Base-by-base conservation (phyloP, 208 protist genomes). In the Wallacemonas rigidus region DNA sequence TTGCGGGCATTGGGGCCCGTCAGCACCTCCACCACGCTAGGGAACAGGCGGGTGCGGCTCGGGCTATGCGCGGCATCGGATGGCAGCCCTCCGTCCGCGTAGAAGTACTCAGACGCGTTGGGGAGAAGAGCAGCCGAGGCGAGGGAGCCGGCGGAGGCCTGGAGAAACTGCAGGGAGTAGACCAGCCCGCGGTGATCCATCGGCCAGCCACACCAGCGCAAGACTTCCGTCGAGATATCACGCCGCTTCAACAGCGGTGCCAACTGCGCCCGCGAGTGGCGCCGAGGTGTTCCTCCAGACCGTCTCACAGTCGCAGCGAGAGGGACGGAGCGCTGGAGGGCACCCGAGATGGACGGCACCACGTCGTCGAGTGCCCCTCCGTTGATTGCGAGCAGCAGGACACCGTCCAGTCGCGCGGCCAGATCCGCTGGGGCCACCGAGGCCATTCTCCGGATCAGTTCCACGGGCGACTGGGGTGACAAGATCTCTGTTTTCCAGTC, bases 161-260 rank as follows among this genome's bases (percentile, higher is more conserved):
- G 72, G 65, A 95, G 48, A 36, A 95, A 85, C 67, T 93, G 87
- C n/a, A 80, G 56, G 15, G 82, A 75, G 68, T 92, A 95, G n/a
- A 95, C 90, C 7, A 95, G 79, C 17, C 83, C 85, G 9, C 87
- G 85, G 74, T 95, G 90, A 50, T 85, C 88, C 64, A 91, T 83
- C 14, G 90, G 48, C 15, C 79, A 67, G 9, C 86, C 87, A 65
- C 86, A 90, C 38, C 77, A 84, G 0, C 90, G 90, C 65, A 95
- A 63, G 68, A 77, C 82, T 57, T 95, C 85, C 6, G 87, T 93
- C 11, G 77, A 90, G 3, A 93, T 8, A 75, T 93, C 90, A 39
- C 87, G 79, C 3, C 85, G 85, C 64, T 72, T 35, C 12, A 56
- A n/a, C 43, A 65, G 11, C 41, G 60, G 3, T 45, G 50, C 15